Conservation (phyloP, 2,329 filamentous ascomycete genomes). For the Trichoderma atrobrunneum region DNA sequence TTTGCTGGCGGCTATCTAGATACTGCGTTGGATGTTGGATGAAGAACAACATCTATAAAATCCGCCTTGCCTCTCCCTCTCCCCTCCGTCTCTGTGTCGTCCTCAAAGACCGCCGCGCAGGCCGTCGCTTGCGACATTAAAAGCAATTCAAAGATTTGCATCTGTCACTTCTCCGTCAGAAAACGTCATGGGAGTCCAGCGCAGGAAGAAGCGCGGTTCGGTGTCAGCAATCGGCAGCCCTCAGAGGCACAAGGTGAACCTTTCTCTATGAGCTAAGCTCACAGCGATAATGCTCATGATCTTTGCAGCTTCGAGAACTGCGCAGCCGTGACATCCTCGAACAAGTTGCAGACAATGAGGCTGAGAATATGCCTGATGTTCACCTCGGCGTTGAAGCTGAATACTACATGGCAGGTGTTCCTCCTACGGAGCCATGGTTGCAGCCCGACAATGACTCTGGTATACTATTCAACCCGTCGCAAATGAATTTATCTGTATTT, state of each 20-base stretch:
- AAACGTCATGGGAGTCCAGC: background rate
- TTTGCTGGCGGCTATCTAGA: background rate
- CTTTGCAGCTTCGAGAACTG: background rate
- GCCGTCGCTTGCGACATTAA: background rate
- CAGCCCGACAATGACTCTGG: background rate
- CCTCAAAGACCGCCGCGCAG: background rate
- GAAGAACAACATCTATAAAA: background rate
- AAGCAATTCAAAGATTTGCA: background rate
- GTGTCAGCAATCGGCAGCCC: background rate
- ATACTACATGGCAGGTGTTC: background rate
- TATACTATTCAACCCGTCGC: rapidly evolving
- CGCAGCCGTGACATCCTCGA: background rate
- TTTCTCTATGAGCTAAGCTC: no score
- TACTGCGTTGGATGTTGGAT: no score
- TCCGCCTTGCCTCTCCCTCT: background rate
- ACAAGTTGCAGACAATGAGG: background rate
- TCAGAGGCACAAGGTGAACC: background rate
- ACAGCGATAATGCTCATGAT: background rate
- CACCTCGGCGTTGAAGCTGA: background rate
- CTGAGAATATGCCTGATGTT: background rate
- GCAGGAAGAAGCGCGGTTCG: background rate
- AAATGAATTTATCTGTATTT: background rate
- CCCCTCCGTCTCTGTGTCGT: background rate
- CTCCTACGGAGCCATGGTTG: background rate
- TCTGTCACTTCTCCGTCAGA: background rate